phyloP scores from a whole-genome alignment of 1,139 yeast genomes.

The Hemisphaericaspora xylanilytica region DNA sequence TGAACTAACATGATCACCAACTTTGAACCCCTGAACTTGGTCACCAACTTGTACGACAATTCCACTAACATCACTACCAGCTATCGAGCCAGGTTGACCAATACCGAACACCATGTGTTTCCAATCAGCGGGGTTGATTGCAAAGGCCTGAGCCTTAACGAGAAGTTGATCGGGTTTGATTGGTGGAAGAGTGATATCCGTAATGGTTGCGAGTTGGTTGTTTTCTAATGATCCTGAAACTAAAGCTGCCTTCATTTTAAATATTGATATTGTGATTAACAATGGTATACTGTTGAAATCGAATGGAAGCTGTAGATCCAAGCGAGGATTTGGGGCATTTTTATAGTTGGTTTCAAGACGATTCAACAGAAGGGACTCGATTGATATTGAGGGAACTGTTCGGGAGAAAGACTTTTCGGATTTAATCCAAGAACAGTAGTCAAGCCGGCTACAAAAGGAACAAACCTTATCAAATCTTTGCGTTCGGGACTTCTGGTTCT shows the following conservation, averaged over 20 bases:
- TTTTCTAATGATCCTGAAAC: conserved; percentile 22
- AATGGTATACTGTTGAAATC: too few species aligned
- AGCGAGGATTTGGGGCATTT: too few species aligned
- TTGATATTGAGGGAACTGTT: too few species aligned
- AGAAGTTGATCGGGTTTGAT: conserved; percentile 44
- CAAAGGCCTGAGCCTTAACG: conserved; percentile 56
- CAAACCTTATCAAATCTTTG: too few species aligned
- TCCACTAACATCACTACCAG: conserved; percentile 32
- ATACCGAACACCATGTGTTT: conserved; percentile 46
- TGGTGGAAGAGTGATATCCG: conserved; percentile 34
- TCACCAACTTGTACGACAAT: conserved; percentile 27
- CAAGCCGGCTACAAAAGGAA: too few species aligned
- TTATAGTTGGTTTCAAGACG: too few species aligned
- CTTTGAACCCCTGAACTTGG: conserved; percentile 20
- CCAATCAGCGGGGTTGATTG: conserved; percentile 77
- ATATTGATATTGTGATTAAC: too few species aligned
- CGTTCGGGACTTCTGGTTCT: too few species aligned
- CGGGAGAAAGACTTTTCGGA: too few species aligned
- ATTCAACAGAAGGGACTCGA: too few species aligned
- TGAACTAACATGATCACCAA: conserved; percentile 26
- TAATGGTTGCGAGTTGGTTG: conserved; percentile 21
- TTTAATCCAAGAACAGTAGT: too few species aligned
- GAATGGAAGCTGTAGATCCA: too few species aligned
- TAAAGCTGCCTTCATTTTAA: conserved; percentile 28
- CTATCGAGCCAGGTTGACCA: conserved; percentile 16